Evolutionary conservation across 352 stramenopile species (phyloP).

Genomic region (Globisporangium middletonii): DNA sequence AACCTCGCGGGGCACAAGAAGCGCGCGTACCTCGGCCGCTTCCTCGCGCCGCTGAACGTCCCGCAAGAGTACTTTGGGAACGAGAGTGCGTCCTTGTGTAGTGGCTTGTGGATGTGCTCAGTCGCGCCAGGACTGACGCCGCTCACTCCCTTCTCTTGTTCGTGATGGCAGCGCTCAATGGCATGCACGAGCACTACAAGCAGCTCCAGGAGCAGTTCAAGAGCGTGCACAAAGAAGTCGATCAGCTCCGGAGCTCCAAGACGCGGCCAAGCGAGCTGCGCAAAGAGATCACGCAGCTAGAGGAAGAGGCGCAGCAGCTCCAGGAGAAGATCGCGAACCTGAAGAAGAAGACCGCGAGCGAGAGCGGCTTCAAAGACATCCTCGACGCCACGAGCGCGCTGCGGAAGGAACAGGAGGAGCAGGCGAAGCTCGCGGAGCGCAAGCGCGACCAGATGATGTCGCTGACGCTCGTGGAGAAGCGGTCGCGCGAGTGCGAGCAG

Average conservation of each 20-base stretch:
- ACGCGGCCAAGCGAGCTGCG: constrained; percentile 79
- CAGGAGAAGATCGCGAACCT: constrained; percentile 88
- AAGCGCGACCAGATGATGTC: constrained; percentile 86
- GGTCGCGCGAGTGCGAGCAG: constrained; percentile 61
- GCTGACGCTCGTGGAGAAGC: constrained; percentile 81
- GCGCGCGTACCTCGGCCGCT: constrained; percentile 91
- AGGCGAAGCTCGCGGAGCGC: constrained; percentile 87
- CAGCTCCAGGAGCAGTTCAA: constrained; percentile 93
- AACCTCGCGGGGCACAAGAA: constrained; percentile 87
- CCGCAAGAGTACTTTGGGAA: constrained; percentile 91
- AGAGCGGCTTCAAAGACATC: constrained; percentile 86
- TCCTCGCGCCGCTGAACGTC: constrained; percentile 90
- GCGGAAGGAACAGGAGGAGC: constrained; percentile 92
- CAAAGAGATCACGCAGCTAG: constrained; percentile 89
- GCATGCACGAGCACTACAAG: constrained; percentile 89
- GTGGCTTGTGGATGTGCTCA: too few species aligned
- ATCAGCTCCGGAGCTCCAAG: constrained; percentile 73
- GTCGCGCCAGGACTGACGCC: neutral
- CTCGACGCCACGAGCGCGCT: constrained; percentile 87
- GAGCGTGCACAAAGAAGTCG: constrained; percentile 86
- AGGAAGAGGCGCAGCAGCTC: constrained; percentile 89
- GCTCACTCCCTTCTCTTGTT: neutral
- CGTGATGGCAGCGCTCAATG: constrained; percentile 31
- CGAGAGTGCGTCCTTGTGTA: constrained; percentile 37
- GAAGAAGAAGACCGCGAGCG: constrained; percentile 81